These are phyloP conservation scores for Setomelanomma holmii DNA, from an alignment of 2,329 filamentous ascomycete species.

Conservation along the genomic window DNA sequence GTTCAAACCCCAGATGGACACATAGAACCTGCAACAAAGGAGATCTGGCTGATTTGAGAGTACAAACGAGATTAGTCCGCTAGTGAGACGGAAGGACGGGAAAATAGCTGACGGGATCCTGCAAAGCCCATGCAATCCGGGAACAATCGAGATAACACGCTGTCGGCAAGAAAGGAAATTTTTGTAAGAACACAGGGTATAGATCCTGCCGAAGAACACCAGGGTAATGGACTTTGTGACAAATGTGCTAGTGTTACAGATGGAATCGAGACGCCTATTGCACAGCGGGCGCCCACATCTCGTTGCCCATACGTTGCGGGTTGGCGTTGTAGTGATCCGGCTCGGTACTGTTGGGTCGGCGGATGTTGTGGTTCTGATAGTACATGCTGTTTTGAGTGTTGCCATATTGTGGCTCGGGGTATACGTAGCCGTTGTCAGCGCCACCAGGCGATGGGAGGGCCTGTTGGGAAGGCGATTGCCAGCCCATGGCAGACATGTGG, in stretches of 20 bases:
- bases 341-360: constrained; percentile 78
- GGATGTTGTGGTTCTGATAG: constrained; percentile 73
- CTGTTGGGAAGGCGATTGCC: constrained; percentile 84
- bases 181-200: constrained; percentile 51
- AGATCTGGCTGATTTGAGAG: constrained; percentile 24
- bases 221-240: constrained; percentile 40
- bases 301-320: constrained; percentile 46
- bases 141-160: constrained; percentile 38
- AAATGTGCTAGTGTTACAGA: constrained; percentile 42
- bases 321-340: constrained; percentile 57
- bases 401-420: constrained; percentile 75
- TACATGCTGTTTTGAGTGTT: constrained; percentile 70
- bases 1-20: constrained; percentile 17
- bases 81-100: constrained; percentile 20
- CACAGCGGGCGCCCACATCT: constrained; percentile 53
- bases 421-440: constrained; percentile 76
- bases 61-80: constrained; percentile 28
- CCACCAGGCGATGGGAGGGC: constrained; percentile 74
- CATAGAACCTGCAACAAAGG: constrained; percentile 36
- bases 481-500: constrained; percentile 81
- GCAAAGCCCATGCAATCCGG: constrained; percentile 30
- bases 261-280: constrained; percentile 39
- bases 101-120: constrained; percentile 23
- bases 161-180: constrained; percentile 38
- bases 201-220: constrained; percentile 49